Evolutionary conservation across 805 yeast genomes (phyloP), one percentile per base, ranked within the genome.

Genomic region (Ogataea thermomethanolica): DNA sequence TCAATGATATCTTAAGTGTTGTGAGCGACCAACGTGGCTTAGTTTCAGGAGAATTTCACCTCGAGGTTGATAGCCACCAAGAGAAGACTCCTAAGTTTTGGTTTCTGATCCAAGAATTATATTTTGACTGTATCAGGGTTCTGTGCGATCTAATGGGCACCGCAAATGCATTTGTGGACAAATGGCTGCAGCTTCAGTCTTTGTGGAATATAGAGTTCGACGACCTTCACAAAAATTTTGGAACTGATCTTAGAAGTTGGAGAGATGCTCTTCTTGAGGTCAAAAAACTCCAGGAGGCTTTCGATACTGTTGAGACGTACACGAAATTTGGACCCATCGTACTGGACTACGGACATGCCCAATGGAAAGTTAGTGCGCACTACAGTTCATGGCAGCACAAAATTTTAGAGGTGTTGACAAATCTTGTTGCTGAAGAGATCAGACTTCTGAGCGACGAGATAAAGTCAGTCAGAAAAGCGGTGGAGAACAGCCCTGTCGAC

Each of bases 351-450:
- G 68, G 71, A 7, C 71, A 71, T 11, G 81, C 81, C 2, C 84
- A 79, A 44, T 55, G 72, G 0, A 62, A 78, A 26, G 67, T 79
- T 2, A 49, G 44, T 25, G 25, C 53, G 1, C 78, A 74, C 49
- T 81, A 75, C 62, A 83, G 79, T 43, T 47, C 55, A 2, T 83
- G 87, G 78, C 83, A 79, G 46, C 65, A 62, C 29, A 67, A 67
- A 2, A 54, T 79, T 6, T 30, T 73, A 7, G 44, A 49, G 1
- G 56, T 56, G 23, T 74, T 79, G 58, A 62, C 76, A 3, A 58
- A 54, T 2, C 51, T 61, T 13, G 51, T 81, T 28, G 54, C 53
- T 5, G 44, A 49, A 1, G 40, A 56, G 2, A 62, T 73, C 37
- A 54, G 43, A 8, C 44, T 46, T 2, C 49, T 71, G 2, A 60